Evolutionary conservation across 352 stramenopile genomes (phyloP).

Genomic region (Peronospora belbahrii): DNA sequence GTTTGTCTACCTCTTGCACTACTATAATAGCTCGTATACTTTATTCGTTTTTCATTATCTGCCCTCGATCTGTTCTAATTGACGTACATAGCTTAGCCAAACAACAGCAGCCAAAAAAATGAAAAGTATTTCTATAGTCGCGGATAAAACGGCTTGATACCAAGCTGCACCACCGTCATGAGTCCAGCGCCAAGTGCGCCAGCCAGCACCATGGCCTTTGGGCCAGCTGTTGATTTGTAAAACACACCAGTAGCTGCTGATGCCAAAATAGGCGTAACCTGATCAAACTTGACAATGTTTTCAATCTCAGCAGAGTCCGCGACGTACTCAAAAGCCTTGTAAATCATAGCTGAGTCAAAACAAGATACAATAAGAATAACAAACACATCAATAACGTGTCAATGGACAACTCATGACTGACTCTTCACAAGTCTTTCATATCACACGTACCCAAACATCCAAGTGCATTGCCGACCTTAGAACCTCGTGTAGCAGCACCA

Average conservation of each 20-base stretch:
- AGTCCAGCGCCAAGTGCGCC: conserved; percentile 65
- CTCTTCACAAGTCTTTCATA: not conserved
- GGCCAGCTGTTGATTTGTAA: conserved; percentile 82
- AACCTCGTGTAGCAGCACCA: conserved; percentile 65
- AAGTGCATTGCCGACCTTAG: conserved; percentile 78
- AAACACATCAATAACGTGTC: conserved; percentile 11
- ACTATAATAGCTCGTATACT: too few relatives aligned
- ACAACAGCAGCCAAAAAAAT: conserved; percentile 9
- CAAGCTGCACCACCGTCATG: conserved; percentile 83
- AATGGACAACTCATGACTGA: not conserved
- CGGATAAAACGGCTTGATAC: conserved; percentile 78
- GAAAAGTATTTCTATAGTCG: conserved; percentile 42
- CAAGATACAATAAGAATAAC: not conserved
- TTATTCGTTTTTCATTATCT: too few relatives aligned
- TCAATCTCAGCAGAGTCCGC: conserved; percentile 75
- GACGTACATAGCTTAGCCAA: too few relatives aligned
- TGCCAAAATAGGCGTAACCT: conserved; percentile 76
- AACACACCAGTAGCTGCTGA: conserved; percentile 75
- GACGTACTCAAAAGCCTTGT: conserved; percentile 81
- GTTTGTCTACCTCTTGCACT: too few relatives aligned
- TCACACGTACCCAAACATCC: conserved; percentile 57
- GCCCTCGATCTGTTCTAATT: too few relatives aligned
- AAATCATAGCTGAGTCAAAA: conserved; percentile 59
- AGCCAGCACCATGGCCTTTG: conserved; percentile 79
- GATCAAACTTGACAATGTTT: conserved; percentile 75